Evolutionary conservation across 2,329 filamentous ascomycete genomes (phyloP).

Genomic region (Escovopsis sp.): DNA sequence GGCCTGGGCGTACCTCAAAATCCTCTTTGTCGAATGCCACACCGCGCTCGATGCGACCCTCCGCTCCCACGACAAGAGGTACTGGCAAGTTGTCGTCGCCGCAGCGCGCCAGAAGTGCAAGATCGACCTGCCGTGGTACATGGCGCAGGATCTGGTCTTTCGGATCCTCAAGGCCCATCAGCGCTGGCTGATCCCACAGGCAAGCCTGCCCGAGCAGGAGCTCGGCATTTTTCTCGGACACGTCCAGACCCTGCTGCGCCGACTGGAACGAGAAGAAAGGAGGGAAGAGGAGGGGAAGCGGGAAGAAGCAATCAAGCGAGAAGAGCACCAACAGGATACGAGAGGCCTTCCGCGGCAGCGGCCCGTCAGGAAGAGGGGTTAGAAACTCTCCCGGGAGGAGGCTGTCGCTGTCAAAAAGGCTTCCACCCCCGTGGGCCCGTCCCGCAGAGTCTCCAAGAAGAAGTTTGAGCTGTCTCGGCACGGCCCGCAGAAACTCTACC

Average conservation of each 20-base stretch:
- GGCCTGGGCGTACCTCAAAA: neutral
- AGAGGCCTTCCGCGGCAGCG: neutral
- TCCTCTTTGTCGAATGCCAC: constrained; percentile 3
- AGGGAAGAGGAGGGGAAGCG: too few species aligned
- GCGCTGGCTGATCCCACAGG: constrained; percentile 5
- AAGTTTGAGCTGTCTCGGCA: constrained; percentile 2
- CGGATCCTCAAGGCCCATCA: constrained; percentile 6
- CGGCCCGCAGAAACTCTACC: constrained; percentile 2
- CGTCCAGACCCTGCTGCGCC: too few species aligned
- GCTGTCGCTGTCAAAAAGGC: neutral
- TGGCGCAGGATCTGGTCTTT: constrained; percentile 1
- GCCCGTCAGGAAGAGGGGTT: neutral
- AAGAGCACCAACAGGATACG: neutral
- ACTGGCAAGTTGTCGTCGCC: constrained; percentile 1
- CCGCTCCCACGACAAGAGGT: neutral
- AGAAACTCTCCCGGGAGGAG: constrained; percentile 3
- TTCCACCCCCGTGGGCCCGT: constrained; percentile 3
- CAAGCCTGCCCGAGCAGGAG: neutral
- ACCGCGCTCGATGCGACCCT: neutral
- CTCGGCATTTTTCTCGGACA: too few species aligned
- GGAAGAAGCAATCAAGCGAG: constrained; percentile 1
- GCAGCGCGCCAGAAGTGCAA: neutral
- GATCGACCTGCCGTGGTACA: neutral
- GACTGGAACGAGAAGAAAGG: too few species aligned
- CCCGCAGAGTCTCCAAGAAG: constrained; percentile 3